Base-by-base conservation (phyloP, 225 moss, liverwort and hornwort genomes). In the Rhytidiadelphus loreus region DNA sequence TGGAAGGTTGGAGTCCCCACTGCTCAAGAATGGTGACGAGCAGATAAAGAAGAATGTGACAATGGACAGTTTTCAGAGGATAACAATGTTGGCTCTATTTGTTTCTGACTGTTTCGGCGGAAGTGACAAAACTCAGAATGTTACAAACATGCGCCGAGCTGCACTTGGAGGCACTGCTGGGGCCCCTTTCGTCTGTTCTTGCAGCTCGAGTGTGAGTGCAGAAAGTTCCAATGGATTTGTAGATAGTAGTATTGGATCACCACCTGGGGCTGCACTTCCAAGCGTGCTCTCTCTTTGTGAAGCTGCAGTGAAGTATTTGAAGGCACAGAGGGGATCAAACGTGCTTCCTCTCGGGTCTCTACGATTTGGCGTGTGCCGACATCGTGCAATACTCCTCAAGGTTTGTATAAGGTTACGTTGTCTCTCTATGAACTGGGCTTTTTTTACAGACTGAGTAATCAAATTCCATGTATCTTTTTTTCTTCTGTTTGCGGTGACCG, bases 51-150 rank as follows among this genome's bases (percentile, higher is more conserved):
- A 84, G 55, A 72, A 65, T 56, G 86, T 81, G 91, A 92, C 89
- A 64, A 88, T 90, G 88, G 94, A 93, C 77, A 84, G 90, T 77
- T 95, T 92, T 74, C 98, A 93, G 88, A 96, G 89, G 85, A 94
- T 96, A 83, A 91, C 95, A 89, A 88, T 94, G 86, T 91, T 98
- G 83, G 98, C 96, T 32, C 93, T 98, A 39, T 98, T 98, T 93
- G 96, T 98, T 46, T 98, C 98, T 16, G 98, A 98, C 81, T 96
- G 96, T 90, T 98, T 98, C 93, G 98, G 98, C 81, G 98, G 98
- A 71, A 98, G 98, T 90, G 98, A 98, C 87, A 98, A 96, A 88
- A 96, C 96, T 68, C 95, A 93, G 60, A 98, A 94, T 76, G 89
- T 96, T 60, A 95, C 96, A 64, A 96, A 95, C 66, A 96, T 95